Evolutionary conservation across 2,329 filamentous ascomycete species (phyloP), one percentile per base, ranked within the genome.

Genomic region (Stachybotrys elegans): DNA sequence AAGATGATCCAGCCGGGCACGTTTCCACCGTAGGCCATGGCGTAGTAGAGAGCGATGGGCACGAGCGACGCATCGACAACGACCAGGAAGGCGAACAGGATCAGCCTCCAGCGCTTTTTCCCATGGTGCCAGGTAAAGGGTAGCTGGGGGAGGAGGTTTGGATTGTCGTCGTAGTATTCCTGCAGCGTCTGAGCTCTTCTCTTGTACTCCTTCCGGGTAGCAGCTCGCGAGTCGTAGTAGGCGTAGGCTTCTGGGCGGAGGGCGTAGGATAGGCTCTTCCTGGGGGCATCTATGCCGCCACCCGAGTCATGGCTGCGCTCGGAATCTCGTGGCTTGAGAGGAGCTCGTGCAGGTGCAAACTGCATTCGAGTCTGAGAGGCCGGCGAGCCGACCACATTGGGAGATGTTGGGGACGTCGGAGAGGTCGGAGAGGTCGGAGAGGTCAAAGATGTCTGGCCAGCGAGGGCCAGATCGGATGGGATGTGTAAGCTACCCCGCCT

Each of bases 31-130:
- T 64, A 75, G 50, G 63, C 65, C 45, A 79, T 61, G 17, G 68
- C 68, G 49, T 77, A 79, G 62, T 74, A 79, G 5, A 79, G 58
- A 2, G 71, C 59, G 46, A 79, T 73, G 17, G 75, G 75, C 17
- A 78, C 46, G 8, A 56, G 61, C 8, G 63, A 67, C 22, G 62
- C 65, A 31, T 68, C 66, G 22, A 77, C 55, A 45, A 76, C 68
- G 44, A 76, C 62, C 20, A 76, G 56, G 44, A 78, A 68, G 31
- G 65, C 65, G 43, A 76, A 68, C 9, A 76, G 47, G 48, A 70
- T 69, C 13, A 76, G 68, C 43, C 69, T 70, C 61, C 57, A 68
- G 17, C 65, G 64, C 36, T 58, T 59, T 44, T 59, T 57, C 31
- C 65, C 65, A 48, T 68, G 65, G 38, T 67, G 65, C 65, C 65